Conservation (phyloP, 202 grass and related monocot genomes). For the Cymbopogon flexuosus region DNA sequence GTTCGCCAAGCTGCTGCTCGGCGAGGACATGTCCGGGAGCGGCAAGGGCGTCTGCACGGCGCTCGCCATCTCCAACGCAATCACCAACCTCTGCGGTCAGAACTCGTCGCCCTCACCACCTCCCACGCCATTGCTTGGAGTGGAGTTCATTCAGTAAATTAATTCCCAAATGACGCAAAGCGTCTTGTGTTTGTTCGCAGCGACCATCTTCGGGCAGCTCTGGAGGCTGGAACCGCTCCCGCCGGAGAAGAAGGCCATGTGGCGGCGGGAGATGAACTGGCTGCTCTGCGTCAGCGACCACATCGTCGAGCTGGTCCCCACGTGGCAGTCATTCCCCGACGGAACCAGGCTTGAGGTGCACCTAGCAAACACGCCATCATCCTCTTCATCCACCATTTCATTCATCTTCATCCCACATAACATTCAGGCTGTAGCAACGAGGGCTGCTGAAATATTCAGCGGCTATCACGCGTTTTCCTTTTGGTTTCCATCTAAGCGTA, state of each 20-base stretch:
- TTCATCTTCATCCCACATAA: not conserved
- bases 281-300: conserved; percentile 85
- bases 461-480: not conserved
- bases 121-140: not conserved
- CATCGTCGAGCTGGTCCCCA: conserved; percentile 74
- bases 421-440: not conserved
- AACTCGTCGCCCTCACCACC: not conserved
- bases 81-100: conserved; percentile 93
- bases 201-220: conserved; percentile 84
- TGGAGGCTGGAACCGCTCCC: conserved; percentile 83
- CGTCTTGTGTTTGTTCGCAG: conserved; percentile 27
- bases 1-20: conserved; percentile 88
- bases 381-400: not conserved
- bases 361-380: not conserved
- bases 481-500: not conserved
- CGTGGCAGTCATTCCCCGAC: conserved; percentile 86
- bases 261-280: conserved; percentile 87
- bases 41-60: conserved; percentile 97
- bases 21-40: conserved; percentile 96
- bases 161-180: not conserved
- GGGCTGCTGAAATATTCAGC: conserved; percentile 13
- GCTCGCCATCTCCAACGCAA: conserved; percentile 79
- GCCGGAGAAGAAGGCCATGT: conserved; percentile 88
- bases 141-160: not conserved
- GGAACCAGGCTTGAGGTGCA: conserved; percentile 83